phyloP scores from a whole-genome alignment of 345 rosid species.

The Syzygium aromaticum region DNA sequence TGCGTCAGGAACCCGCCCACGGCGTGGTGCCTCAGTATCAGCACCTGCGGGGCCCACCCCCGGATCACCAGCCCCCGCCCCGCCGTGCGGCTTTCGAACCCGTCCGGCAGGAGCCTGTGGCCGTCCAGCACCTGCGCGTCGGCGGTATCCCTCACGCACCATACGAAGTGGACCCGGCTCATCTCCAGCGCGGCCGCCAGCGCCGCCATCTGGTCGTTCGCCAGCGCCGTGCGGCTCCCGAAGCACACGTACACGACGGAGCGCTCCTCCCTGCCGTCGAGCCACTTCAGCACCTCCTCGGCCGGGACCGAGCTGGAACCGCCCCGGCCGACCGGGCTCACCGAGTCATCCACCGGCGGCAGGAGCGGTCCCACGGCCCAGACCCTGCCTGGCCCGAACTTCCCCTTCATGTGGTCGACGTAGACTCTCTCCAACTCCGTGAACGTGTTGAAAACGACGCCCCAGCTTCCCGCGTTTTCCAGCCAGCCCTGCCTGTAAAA shows the following conservation, averaged over 20 bases:
- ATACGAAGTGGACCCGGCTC: too few species aligned
- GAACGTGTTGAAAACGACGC: conserved; percentile 45
- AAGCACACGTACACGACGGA: too few species aligned
- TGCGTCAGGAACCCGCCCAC: neutral
- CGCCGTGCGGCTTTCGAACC: neutral
- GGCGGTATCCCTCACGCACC: too few species aligned
- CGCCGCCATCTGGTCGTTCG: conserved; percentile 17
- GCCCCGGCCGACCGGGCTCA: neutral
- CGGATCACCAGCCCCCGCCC: conserved; percentile 1
- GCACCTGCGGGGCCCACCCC: conserved; percentile 10
- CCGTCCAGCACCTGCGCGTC: conserved; percentile 20
- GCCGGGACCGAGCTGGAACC: too few species aligned
- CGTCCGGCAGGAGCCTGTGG: neutral
- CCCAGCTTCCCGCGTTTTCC: conserved; percentile 38
- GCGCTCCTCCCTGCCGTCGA: too few species aligned
- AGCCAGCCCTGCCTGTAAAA: conserved; percentile 3
- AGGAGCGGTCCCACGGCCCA: conserved; percentile 55
- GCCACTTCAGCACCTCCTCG: too few species aligned
- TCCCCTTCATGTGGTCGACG: conserved; percentile 25
- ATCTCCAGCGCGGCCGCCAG: neutral
- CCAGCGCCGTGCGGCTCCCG: too few species aligned
- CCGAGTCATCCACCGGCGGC: neutral
- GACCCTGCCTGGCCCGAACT: conserved; percentile 19
- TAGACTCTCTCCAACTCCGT: conserved; percentile 32
- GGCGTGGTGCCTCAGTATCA: conserved; percentile 3